These are phyloP conservation scores for Paramecium sonneborni DNA, from an alignment of 73 alveolate species.

Conservation along the genomic window DNA sequence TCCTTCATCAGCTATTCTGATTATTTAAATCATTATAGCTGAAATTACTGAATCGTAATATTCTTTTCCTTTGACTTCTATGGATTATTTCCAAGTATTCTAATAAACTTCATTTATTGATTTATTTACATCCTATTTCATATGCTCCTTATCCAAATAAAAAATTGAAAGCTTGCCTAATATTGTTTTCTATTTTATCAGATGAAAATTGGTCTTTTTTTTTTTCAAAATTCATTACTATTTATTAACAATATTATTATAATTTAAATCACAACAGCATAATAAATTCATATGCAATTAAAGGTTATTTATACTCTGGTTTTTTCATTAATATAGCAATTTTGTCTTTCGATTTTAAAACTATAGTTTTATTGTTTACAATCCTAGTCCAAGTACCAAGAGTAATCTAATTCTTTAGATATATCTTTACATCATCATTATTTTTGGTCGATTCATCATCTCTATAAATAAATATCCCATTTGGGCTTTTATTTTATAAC, in stretches of 20 bases:
- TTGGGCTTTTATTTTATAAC: conserved; percentile 7
- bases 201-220: not conserved
- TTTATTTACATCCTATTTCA: not conserved
- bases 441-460: not conserved
- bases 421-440: not conserved
- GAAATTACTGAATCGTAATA: not conserved
- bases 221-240: not conserved
- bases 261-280: not conserved
- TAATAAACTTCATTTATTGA: not conserved
- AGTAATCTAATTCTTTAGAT: not conserved
- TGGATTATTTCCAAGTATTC: not conserved
- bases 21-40: not conserved
- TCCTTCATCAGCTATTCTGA: conserved; percentile 49
- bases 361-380: not conserved
- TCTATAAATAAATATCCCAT: not conserved
- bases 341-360: not conserved
- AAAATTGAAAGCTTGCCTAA: not conserved
- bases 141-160: not conserved
- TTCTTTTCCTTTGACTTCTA: not conserved
- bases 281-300: conserved; percentile 23
- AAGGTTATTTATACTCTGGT: not conserved
- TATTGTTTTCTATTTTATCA: not conserved
- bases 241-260: not conserved
- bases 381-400: conserved; percentile 25
- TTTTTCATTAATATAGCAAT: conserved; percentile 30